A percentile compares a stretch with the other conserved stretches of the same genome.
phyloP scores from a whole-genome alignment of 257 asterid species.

The Nicotiana tomentosiformis region DNA sequence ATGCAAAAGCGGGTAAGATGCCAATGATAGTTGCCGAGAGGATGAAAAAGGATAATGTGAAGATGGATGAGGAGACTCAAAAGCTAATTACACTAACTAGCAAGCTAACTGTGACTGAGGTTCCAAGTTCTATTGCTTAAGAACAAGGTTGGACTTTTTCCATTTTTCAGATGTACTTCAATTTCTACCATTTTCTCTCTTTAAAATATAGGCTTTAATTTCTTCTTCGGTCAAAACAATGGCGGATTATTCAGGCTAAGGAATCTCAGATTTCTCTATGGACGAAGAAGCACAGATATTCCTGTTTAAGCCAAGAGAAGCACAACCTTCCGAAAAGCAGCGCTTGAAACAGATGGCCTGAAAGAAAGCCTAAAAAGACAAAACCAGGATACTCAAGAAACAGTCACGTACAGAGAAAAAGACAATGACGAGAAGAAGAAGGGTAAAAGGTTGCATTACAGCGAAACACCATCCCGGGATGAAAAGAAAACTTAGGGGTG shows the following conservation, averaged over 20 bases:
- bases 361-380: too few species aligned
- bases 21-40: conserved; percentile 71
- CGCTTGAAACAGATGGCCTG: background rate
- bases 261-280: background rate
- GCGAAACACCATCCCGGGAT: too few species aligned
- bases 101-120: conserved; percentile 63
- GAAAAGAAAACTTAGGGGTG: too few species aligned
- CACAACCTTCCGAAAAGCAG: background rate
- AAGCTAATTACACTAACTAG: conserved; percentile 48
- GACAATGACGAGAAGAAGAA: too few species aligned
- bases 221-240: background rate
- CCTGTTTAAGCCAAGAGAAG: background rate
- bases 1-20: conserved; percentile 74
- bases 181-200: background rate
- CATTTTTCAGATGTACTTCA: too few species aligned
- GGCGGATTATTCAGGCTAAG: background rate
- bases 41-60: conserved; percentile 74
- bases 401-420: too few species aligned
- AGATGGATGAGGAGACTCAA: conserved; percentile 54
- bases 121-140: conserved; percentile 39
- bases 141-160: background rate
- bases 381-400: background rate
- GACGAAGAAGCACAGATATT: background rate
- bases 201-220: background rate
- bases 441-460: too few species aligned